A percentile compares a stretch with the other conserved stretches of the same genome.
These are phyloP conservation scores for Backusella tuberculispora DNA, from an alignment of 192 early-diverging fungal genomes.

Conservation along the genomic window DNA sequence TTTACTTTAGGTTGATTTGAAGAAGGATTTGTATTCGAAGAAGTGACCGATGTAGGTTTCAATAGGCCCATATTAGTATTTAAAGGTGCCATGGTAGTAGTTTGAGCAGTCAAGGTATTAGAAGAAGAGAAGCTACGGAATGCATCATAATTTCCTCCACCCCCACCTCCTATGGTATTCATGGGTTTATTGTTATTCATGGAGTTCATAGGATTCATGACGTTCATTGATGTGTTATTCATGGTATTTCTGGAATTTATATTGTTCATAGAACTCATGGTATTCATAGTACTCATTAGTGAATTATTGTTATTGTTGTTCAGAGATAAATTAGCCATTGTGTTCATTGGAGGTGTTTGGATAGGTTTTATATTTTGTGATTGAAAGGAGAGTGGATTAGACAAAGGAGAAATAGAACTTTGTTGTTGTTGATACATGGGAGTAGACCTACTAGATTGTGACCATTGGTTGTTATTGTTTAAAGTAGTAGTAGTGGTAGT, in stretches of 20 bases:
- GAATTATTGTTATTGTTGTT: neutral
- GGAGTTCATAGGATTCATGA: neutral
- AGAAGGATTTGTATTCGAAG: neutral
- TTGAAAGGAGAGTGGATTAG: neutral
- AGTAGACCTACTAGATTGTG: neutral
- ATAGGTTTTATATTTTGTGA: neutral
- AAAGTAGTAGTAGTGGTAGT: neutral
- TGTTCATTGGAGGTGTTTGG: slow-evolving; percentile 3
- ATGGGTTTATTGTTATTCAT: neutral
- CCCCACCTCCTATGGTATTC: neutral
- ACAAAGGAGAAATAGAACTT: neutral
- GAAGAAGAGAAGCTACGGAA: neutral
- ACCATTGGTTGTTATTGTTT: neutral
- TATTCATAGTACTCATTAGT: neutral
- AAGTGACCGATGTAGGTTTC: slow-evolving; percentile 2
- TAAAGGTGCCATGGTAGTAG: slow-evolving; percentile 3
- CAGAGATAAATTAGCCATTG: neutral
- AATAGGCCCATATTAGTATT: slow-evolving; percentile 21
- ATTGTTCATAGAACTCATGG: neutral
- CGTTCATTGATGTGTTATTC: neutral
- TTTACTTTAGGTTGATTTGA: slow-evolving; percentile 13
- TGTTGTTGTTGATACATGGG: slow-evolving; percentile 10
- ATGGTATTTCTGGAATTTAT: neutral
- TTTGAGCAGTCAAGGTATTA: neutral
- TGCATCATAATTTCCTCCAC: slow-evolving; percentile 10